Evolutionary conservation across 2,329 filamentous ascomycete species (phyloP).

Genomic region (Knufia petricola): DNA sequence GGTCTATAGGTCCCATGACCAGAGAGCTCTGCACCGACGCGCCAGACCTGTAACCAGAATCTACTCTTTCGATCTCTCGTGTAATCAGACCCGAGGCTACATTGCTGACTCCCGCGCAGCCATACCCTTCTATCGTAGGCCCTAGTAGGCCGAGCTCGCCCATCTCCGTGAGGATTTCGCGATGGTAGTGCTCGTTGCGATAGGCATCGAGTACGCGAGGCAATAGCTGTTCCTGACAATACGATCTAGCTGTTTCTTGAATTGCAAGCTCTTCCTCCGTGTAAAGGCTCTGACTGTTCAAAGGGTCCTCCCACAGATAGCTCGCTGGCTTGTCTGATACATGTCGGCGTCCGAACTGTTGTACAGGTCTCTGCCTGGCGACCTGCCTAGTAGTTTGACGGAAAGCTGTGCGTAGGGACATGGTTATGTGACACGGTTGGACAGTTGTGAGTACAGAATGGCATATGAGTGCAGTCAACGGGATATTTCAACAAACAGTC

Average conservation of each 20-base stretch:
- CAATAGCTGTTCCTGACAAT: constrained; percentile 81
- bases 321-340: constrained; percentile 24
- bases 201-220: constrained; percentile 83
- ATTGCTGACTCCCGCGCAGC: constrained; percentile 76
- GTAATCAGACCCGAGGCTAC: constrained; percentile 87
- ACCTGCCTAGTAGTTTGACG: constrained; percentile 15
- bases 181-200: constrained; percentile 77
- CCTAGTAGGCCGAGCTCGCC: constrained; percentile 82
- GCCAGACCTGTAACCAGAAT: constrained; percentile 82
- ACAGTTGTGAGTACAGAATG: too few relatives aligned
- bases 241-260: constrained; percentile 79
- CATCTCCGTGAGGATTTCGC: constrained; percentile 81
- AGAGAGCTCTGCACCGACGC: constrained; percentile 91
- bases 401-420: constrained; percentile 13
- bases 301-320: constrained; percentile 90
- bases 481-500: too few relatives aligned
- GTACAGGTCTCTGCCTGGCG: constrained; percentile 3
- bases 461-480: too few relatives aligned
- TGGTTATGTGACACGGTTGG: too few relatives aligned
- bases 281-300: constrained; percentile 62
- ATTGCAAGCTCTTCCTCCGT: constrained; percentile 90
- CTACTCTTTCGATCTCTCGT: constrained; percentile 78
- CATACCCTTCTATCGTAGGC: constrained; percentile 77
- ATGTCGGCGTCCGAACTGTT: constrained; percentile 13
- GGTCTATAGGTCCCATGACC: constrained; percentile 86